Evolutionary conservation across 2,329 filamentous ascomycete species (phyloP), one percentile per base, ranked within the genome.

Genomic region (Aspergillus terreus): DNA sequence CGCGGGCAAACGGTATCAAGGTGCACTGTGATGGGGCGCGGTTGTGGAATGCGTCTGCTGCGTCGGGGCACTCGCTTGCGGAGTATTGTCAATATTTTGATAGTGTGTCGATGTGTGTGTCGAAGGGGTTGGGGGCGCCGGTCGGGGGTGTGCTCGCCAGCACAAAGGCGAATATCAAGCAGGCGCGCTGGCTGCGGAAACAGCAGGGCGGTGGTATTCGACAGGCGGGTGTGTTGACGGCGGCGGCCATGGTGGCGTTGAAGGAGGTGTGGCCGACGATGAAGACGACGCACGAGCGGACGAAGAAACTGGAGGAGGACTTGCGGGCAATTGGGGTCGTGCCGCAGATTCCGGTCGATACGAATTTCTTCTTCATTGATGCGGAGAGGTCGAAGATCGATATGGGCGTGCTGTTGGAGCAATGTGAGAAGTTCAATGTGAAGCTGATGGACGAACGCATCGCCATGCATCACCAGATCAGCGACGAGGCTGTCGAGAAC

Each of bases 321-420:
- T 47, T 63, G 44, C 51, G 23, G 9, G 25, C 74, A 71, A 50
- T 80, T 71, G n/a, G 78, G 74, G 58, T 80, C 77, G 54, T 80
- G 76, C 33, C 67, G 67, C 51, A 81, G 57, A 65, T 68, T 53
- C 64, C 65, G 52, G 58, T 68, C 44, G 55, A 68, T 58, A 64
- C 60, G 2, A 63, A 64, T 46, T 63, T 63, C 44, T 62, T 48
- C 38, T 63, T 63, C 42, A 61, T 63, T 19, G 58, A 63, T 19
- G 51, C 60, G 1, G 44, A 54, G 17, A 55, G 44, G 44, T 62
- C 58, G 9, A 53, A 55, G 14, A 17, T 64, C 19, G 53, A 61
- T 51, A 63, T 63, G 59, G 61, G 51, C 5, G 45, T 63, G 14
- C 50, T 64, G 50, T 45, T 63, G 48, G 57, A 62, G 38, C 58